phyloP scores from a whole-genome alignment of 2,329 filamentous ascomycete genomes.

The Dryadomyces quercivorus region DNA sequence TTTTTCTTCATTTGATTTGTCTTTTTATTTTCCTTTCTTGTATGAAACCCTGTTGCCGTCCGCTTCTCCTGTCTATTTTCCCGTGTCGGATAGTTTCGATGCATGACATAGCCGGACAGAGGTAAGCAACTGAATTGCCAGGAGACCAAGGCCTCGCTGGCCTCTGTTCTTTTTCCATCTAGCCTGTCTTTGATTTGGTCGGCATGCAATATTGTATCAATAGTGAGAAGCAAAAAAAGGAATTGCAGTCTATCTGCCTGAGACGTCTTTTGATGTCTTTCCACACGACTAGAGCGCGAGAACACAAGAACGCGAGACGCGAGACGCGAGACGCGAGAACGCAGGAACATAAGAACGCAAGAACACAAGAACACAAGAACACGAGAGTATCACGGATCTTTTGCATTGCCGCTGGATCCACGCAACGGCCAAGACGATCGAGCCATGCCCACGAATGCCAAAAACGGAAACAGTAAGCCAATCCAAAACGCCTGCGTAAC shows the following conservation, averaged over 20 bases:
- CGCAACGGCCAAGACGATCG: too few species aligned
- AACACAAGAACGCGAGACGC: too few species aligned
- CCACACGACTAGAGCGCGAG: too few species aligned
- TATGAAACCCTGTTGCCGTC: not conserved
- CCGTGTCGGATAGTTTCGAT: not conserved
- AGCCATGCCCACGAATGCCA: not conserved
- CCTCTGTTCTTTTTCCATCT: not conserved
- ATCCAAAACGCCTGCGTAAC: not conserved
- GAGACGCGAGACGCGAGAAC: too few species aligned
- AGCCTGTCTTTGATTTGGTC: too few species aligned
- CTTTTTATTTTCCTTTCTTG: not conserved
- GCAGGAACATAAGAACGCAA: too few species aligned
- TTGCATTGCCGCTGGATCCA: too few species aligned
- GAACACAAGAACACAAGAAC: too few species aligned
- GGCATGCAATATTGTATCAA: not conserved
- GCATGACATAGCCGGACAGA: not conserved
- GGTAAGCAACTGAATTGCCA: not conserved
- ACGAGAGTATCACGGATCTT: not conserved
- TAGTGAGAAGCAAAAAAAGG: not conserved
- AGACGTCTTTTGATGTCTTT: too few species aligned
- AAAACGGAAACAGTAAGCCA: slow-evolving; percentile 8
- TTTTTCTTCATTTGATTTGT: not conserved
- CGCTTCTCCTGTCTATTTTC: not conserved
- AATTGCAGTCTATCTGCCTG: too few species aligned
- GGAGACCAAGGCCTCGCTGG: not conserved